Conservation (phyloP, 768 basidiomycete genomes). For the Amanita subjunquillea region DNA sequence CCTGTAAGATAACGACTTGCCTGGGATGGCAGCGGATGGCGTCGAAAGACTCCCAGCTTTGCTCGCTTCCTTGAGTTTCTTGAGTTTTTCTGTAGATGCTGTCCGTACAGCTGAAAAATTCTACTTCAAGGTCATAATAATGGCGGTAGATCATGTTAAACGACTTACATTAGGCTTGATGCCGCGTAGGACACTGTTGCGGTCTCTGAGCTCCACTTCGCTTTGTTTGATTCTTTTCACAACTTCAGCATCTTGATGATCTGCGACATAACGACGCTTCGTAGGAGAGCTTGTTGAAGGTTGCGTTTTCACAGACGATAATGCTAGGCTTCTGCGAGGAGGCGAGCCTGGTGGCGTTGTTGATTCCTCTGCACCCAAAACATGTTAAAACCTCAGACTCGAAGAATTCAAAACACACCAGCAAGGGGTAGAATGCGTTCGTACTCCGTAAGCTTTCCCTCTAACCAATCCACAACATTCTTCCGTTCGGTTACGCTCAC, state of each 20-base stretch:
- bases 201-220: conserved; percentile 74
- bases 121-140: conserved; percentile 24
- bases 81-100: conserved; percentile 66
- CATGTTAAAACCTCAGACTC: neutral
- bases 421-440: conserved; percentile 38
- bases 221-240: conserved; percentile 77
- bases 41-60: conserved; percentile 32
- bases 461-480: conserved; percentile 77
- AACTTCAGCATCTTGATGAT: conserved; percentile 67
- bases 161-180: conserved; percentile 69
- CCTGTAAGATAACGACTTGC: conserved; percentile 14
- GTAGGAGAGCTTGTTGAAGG: conserved; percentile 32
- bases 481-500: conserved; percentile 86
- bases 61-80: conserved; percentile 62
- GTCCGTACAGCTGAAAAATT: conserved; percentile 68
- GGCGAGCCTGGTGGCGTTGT: conserved; percentile 45
- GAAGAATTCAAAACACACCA: conserved; percentile 21
- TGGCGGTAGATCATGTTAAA: neutral
- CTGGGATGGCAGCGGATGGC: conserved; percentile 26
- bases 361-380: conserved; percentile 26
- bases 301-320: conserved; percentile 18
- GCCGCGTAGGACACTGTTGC: conserved; percentile 77
- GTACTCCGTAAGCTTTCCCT: conserved; percentile 41
- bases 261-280: conserved; percentile 74
- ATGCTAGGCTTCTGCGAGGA: conserved; percentile 17